Conservation (phyloP, 2,329 filamentous ascomycete genomes). For the Simplicillium aogashimaense region DNA sequence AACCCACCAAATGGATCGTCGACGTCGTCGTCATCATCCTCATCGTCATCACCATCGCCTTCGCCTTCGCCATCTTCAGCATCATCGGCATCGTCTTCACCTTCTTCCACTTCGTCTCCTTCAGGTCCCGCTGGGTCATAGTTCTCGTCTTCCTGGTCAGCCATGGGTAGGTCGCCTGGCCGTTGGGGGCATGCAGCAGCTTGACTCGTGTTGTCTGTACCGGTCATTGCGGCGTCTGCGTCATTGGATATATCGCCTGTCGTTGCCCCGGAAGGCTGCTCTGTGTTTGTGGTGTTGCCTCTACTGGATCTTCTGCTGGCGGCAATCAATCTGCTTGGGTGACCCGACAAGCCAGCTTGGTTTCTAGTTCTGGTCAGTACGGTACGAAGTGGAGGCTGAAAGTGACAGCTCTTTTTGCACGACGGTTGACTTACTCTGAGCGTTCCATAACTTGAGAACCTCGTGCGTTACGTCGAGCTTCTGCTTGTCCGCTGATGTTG, state of each 20-base stretch:
- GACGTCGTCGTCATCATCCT: conserved; percentile 56
- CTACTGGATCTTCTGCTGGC: too few species aligned
- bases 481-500: conserved; percentile 24
- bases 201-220: too few species aligned
- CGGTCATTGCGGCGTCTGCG: neutral
- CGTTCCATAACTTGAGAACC: conserved; percentile 59
- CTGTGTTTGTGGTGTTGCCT: too few species aligned
- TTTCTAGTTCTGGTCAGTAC: neutral
- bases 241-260: neutral
- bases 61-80: conserved; percentile 28
- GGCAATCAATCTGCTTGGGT: too few species aligned
- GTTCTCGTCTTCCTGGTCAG: neutral
- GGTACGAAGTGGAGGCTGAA: conserved; percentile 8
- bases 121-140: conserved; percentile 16
- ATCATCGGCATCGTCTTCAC: conserved; percentile 21
- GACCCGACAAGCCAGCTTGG: neutral
- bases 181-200: too few species aligned
- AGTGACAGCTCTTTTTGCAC: conserved; percentile 13
- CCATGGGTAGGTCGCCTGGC: too few species aligned
- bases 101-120: conserved; percentile 25
- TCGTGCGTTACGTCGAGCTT: conserved; percentile 49
- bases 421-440: conserved; percentile 42
- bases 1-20: conserved; percentile 57
- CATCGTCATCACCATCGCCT: conserved; percentile 46
- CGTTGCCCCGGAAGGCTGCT: too few species aligned